Evolutionary conservation across 495 filamentous ascomycete genomes (phyloP), one percentile per base, ranked within the genome.

Genomic region (Trichoderma gamsii): DNA sequence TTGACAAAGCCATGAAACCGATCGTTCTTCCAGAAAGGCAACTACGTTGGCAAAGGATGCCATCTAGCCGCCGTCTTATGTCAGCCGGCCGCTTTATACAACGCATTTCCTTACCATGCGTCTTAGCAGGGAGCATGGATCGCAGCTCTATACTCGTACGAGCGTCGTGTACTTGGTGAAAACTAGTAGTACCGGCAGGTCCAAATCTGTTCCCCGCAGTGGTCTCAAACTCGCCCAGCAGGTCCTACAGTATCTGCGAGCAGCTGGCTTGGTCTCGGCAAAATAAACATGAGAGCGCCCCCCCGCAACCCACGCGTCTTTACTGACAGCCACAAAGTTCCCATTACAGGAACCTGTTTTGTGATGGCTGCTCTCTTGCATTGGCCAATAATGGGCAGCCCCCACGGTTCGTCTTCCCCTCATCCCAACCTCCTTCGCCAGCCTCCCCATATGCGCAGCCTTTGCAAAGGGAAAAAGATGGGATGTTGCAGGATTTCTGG

Each of bases 221-320:
- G 7, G 29, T 3, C 25, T 15, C 3, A 1, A 32, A 61, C 4
- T 49, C 44, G 13, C 15, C 44, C 44, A n/a, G n/a, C 13, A 49
- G 5, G 35, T 49, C 56, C 29, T 15, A n/a, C n/a, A n/a, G n/a
- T n/a, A 61, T 27, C 13, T 21, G 49, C n/a, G 8, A 23, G n/a
- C 18, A 21, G 49, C 2, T 52, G 18, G 43, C 43, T 1, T 4
- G 13, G 18, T 21, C 27, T 61, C 56, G 25, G 56, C 56, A 61
- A 61, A 29, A 15, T 32, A 15, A 32, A 32, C 56, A 61, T 13
- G 56, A 61, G 11, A 9, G 13, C n/a, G 16, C 25, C 56, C 49
- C 49, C 51, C 21, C 51, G 23, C 56, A 61, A 29, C 15, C 56
- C 56, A 61, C 56, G 56, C 56, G 56, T 29, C 56, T 25, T 61